Base-by-base conservation (phyloP, 2,329 filamentous ascomycete species). In the Epichloe bromicola region DNA sequence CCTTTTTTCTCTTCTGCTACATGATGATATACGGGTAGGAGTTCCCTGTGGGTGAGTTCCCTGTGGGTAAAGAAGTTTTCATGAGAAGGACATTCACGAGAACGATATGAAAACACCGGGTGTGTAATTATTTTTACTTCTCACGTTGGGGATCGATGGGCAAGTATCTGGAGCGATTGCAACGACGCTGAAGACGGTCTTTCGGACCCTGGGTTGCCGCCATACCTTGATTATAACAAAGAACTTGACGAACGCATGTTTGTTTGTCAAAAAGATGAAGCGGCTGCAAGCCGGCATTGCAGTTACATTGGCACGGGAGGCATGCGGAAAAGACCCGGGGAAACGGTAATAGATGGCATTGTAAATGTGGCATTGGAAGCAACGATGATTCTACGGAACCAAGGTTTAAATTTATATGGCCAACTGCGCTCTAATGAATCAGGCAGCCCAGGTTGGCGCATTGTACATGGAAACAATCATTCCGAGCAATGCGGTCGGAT, bases 11-110 rank as follows among this genome's bases (percentile, higher is more conserved):
- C 7, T 45, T 34, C 14, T 37, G 20, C 10, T 42, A 14, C 20
- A 17, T 42, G 40, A 42, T 30, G 26, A 47, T 37, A 12, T 19
- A 50, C 23, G 42, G 36, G 48, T 12, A 46, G 42, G 7, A 40
- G 23, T 17, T 46, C 30, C 34, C 48, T 34, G 41, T 40, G 19
- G 30, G 50, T 50, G 7, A 40, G 23, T 17, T 46, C 30, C 34
- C 48, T 34, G 41, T 40, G 19, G 30, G 50, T 50, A 50, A 45
- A 46, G 23, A 50, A 43, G 17, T 51, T 26, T 49, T 45, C 50
- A 54, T 54, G 45, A 50, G 42, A 48, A 52, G 40, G 39, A 37
- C 6, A 15, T 52, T 50, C 34, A 46, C 49, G 46, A 54, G 49
- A 43, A 15, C 17, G 44, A 43, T 23, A 33, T 20, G 36, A 48